phyloP scores from a whole-genome alignment of 768 basidiomycete species.

The Tylopilus sp. region DNA sequence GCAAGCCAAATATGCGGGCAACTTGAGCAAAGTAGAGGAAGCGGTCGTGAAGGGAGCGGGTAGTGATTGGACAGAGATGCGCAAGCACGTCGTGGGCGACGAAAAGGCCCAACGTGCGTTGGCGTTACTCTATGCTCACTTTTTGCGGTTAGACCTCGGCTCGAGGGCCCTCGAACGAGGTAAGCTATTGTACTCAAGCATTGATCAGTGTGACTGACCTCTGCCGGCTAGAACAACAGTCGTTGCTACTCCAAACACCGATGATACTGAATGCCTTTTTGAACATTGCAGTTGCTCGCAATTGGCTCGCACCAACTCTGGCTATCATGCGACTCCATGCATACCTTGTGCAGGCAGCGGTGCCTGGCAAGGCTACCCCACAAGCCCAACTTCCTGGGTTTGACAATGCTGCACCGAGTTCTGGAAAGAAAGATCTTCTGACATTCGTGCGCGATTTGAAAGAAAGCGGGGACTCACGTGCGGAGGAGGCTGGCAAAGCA shows the following conservation, averaged over 20 bases:
- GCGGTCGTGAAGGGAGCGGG: conserved; percentile 47
- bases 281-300: conserved; percentile 78
- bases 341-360: conserved; percentile 78
- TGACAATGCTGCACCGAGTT: conserved; percentile 35
- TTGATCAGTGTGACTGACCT: background rate
- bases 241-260: conserved; percentile 69
- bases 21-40: conserved; percentile 50
- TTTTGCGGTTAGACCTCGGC: conserved; percentile 61
- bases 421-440: conserved; percentile 19
- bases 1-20: conserved; percentile 29
- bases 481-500: conserved; percentile 44
- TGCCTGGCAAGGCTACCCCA: conserved; percentile 46
- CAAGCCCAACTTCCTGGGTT: conserved; percentile 82
- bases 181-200: conserved; percentile 31
- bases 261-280: conserved; percentile 75
- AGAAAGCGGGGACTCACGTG: conserved; percentile 15
- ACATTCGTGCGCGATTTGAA: conserved; percentile 17
- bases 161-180: conserved; percentile 58
- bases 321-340: conserved; percentile 80
- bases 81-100: conserved; percentile 36
- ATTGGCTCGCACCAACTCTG: conserved; percentile 82
- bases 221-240: conserved; percentile 59
- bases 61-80: conserved; percentile 52
- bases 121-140: conserved; percentile 78
- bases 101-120: conserved; percentile 49